Evolutionary conservation across 1,284 basidiomycete genomes (phyloP).

Genomic region (Ustilago xerochloae): DNA sequence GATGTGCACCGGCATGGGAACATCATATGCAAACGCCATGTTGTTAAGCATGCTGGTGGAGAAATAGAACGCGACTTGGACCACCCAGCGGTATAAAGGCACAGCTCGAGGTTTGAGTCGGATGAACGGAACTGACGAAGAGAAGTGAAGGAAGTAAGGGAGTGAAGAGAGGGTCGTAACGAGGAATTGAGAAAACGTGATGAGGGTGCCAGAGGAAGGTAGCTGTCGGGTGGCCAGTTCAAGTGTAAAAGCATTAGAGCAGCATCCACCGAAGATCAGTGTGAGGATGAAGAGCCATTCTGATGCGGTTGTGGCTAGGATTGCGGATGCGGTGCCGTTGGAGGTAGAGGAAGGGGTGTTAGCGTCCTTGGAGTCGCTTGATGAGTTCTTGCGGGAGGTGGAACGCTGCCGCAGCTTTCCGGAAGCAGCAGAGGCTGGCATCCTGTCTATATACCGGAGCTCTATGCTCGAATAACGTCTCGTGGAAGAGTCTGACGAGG

Average conservation of each 20-base stretch:
- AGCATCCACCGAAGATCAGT: conserved; percentile 68
- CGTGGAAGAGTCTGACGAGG: background rate
- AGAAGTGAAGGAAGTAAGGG: conserved; percentile 44
- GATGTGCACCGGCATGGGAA: conserved; percentile 93
- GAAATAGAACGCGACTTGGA: conserved; percentile 86
- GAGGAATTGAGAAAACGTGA: conserved; percentile 65
- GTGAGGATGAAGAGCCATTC: conserved; percentile 57
- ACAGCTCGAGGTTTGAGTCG: conserved; percentile 69
- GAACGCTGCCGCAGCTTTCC: conserved; percentile 16
- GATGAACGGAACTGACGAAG: background rate
- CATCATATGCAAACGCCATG: conserved; percentile 82
- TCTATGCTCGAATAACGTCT: background rate
- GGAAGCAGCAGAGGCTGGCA: background rate
- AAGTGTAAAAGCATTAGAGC: conserved; percentile 63
- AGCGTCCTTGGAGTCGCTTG: background rate
- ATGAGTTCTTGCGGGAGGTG: background rate
- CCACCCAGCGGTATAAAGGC: conserved; percentile 79
- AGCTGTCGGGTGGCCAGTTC: conserved; percentile 59
- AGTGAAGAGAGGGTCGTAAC: conserved; percentile 55
- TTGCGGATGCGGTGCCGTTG: conserved; percentile 1
- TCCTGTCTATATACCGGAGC: background rate
- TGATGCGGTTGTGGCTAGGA: conserved; percentile 26
- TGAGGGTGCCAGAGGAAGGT: conserved; percentile 58
- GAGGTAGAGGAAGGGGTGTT: background rate
- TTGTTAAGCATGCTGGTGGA: conserved; percentile 87